These are phyloP conservation scores for Paspalum vaginatum DNA, from an alignment of 176 grass and related monocot genomes.

Conservation along the genomic window DNA sequence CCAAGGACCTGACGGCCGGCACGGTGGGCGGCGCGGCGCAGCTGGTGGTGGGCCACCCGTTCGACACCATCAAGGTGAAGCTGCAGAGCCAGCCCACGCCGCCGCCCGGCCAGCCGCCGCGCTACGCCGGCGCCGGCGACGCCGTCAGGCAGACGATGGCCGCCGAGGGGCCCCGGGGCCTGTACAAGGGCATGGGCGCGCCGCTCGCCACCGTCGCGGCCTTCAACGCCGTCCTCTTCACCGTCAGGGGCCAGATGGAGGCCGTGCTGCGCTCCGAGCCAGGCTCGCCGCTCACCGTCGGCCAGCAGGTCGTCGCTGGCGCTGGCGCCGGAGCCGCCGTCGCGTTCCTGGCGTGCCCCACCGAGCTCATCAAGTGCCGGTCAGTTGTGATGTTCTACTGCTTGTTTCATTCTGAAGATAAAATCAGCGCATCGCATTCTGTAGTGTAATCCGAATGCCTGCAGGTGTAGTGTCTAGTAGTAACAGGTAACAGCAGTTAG, in stretches of 20 bases:
- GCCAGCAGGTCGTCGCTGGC: slow-evolving; percentile 71
- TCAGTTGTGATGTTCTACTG: too few species aligned
- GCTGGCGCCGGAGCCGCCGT: slow-evolving; percentile 81
- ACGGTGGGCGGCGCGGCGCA: slow-evolving; percentile 79
- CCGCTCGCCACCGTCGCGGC: slow-evolving; percentile 91
- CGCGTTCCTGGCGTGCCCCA: slow-evolving; percentile 79
- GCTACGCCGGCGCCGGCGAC: slow-evolving; percentile 70
- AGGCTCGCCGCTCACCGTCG: slow-evolving; percentile 49
- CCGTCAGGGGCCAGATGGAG: slow-evolving; percentile 86
- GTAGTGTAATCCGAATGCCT: too few species aligned
- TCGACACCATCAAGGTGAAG: slow-evolving; percentile 95
- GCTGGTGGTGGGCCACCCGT: slow-evolving; percentile 83
- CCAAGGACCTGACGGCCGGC: slow-evolving; percentile 84
- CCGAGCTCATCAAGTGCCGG: slow-evolving; percentile 93
- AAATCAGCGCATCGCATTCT: too few species aligned
- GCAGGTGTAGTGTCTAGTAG: too few species aligned
- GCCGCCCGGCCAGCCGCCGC: slow-evolving; percentile 59
- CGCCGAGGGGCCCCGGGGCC: slow-evolving; percentile 67
- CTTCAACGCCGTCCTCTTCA: slow-evolving; percentile 87
- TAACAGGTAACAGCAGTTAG: too few species aligned
- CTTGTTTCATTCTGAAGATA: background rate
- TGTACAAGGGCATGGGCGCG: slow-evolving; percentile 96
- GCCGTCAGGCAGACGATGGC: slow-evolving; percentile 73
- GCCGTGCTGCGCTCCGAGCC: slow-evolving; percentile 60
- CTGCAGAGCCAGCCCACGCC: slow-evolving; percentile 83